Evolutionary conservation across 805 yeast species (phyloP).

Genomic region (Candida gorgasii): DNA sequence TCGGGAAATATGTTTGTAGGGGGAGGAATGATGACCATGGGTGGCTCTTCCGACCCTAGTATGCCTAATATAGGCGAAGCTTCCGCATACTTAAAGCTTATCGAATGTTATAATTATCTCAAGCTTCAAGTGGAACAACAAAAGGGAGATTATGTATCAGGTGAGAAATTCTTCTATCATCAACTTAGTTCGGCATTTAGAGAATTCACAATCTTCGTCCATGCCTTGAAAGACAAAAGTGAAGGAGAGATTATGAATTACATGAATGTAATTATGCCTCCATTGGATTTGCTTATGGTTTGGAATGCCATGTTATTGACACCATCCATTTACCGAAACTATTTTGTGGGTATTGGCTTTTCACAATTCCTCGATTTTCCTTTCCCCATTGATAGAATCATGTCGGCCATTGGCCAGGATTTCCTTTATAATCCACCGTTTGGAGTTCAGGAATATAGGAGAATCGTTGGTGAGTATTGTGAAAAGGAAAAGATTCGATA

Average conservation of each 20-base stretch:
- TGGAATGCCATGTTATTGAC: constrained; percentile 5
- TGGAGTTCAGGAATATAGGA: neutral
- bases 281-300: constrained; percentile 1
- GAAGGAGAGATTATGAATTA: neutral
- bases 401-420: neutral
- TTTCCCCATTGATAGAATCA: constrained; percentile 1
- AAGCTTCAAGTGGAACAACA: neutral
- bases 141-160: neutral
- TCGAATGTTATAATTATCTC: neutral
- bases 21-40: constrained; percentile 1
- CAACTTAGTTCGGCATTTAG: neutral
- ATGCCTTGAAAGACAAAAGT: neutral
- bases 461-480: neutral
- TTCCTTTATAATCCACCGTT: constrained; percentile 1
- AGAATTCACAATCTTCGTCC: constrained; percentile 1
- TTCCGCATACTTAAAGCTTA: neutral
- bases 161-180: neutral
- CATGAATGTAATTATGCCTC: constrained; percentile 5
- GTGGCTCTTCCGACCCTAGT: neutral
- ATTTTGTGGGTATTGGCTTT: neutral
- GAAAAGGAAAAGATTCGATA: neutral
- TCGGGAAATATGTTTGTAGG: constrained; percentile 3
- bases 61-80: constrained; percentile 6
- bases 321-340: neutral
- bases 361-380: neutral